Evolutionary conservation across 352 stramenopile genomes (phyloP), one percentile per base, ranked within the genome.

Genomic region (Thraustotheca clavata): DNA sequence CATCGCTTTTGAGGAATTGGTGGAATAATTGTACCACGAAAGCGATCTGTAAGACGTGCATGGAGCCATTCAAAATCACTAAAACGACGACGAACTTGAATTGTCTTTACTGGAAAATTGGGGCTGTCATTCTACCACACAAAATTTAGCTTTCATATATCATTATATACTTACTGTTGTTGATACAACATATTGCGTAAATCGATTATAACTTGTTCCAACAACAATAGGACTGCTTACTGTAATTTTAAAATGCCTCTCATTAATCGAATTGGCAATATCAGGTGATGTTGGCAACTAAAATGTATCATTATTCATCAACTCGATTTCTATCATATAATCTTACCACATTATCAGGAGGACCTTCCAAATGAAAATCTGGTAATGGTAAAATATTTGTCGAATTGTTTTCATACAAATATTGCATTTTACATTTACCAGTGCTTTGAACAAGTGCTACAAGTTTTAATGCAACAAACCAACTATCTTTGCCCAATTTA

Each of bases 41-140:
- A 95, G 35, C 85, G 73, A 63, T 82, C 74, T 14, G 87, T 59
- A 27, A 96, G 67, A 6, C 88, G 77, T 55, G 91, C 71, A 32
- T 95, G 88, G 6, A 95, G 76, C 88, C 88, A 96, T 59, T 91
- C 81, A 47, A 96, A 95, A 69, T 96, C 88, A 55, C 82, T 94
- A 67, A 93, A 96, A 12, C 88, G 77, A 8, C 88, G 76, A 48
- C 88, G 88, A 31, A 96, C 84, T 86, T 91, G 82, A 27, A 77
- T 80, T 6, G 73, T 72, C 11, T 72, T 67, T 49, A 76, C 87
- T 7, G 82, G 82, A 40, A 94, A 94, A 22, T 77, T 70, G 20
- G 67, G 70, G 20, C 73, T 78, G 31, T 91, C 86, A 2, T 79
- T 89, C 84, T 94, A 38, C 20, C 38, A n/a, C n/a, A 49, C 22